Conservation (phyloP, 2,329 filamentous ascomycete genomes). For the Periglandula ipomoeae region DNA sequence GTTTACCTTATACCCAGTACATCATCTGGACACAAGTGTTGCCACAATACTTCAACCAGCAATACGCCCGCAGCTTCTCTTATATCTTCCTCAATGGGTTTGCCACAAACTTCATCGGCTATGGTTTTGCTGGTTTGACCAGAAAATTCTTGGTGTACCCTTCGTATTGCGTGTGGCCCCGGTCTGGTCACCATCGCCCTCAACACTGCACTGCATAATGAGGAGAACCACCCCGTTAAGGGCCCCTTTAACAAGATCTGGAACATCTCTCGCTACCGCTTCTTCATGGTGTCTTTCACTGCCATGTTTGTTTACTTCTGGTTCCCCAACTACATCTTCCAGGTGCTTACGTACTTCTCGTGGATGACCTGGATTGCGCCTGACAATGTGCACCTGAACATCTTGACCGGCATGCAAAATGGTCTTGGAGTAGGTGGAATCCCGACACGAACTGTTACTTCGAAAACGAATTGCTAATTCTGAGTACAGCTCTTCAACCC, state of each 20-base stretch:
- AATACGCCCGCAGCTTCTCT: constrained; percentile 34
- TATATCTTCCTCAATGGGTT: constrained; percentile 43
- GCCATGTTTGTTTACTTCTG: constrained; percentile 46
- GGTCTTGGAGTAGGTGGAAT: constrained; percentile 23
- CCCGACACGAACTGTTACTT: neutral
- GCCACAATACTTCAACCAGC: constrained; percentile 40
- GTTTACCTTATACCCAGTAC: constrained; percentile 38
- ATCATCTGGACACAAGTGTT: constrained; percentile 41
- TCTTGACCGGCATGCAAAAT: constrained; percentile 26
- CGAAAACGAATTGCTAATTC: neutral
- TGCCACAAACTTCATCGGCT: constrained; percentile 45
- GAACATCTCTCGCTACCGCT: constrained; percentile 33
- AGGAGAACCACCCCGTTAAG: constrained; percentile 21
- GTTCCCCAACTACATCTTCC: constrained; percentile 44
- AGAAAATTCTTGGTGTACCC: constrained; percentile 44
- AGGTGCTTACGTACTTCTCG: constrained; percentile 36
- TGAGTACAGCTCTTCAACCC: constrained; percentile 22
- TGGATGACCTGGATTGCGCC: constrained; percentile 47
- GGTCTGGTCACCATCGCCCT: constrained; percentile 41
- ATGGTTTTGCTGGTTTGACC: constrained; percentile 41
- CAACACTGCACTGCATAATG: constrained; percentile 38
- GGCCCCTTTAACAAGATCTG: constrained; percentile 25
- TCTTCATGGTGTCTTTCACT: constrained; percentile 34
- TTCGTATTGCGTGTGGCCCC: constrained; percentile 44
- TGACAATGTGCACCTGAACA: constrained; percentile 25